Percentiles rank a stretch among this genome's conserved stretches.
Conservation (phyloP, 371 early-diverging fungal species). For the Gilbertella persicaria region DNA sequence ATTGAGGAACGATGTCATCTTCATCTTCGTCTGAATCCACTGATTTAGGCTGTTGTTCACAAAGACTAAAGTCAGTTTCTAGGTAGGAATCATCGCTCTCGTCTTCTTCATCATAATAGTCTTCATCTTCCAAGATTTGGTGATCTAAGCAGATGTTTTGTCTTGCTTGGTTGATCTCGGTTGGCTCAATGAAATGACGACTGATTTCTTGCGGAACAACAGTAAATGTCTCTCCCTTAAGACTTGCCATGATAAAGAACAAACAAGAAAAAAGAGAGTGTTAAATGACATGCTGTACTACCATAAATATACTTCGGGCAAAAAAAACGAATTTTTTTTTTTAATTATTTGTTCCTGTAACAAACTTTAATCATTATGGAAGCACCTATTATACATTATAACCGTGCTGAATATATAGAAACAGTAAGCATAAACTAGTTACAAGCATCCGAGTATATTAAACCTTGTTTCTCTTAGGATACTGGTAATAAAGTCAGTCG, state of each 20-base stretch:
- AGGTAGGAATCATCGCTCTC: not conserved
- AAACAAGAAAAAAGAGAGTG: not conserved
- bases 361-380: slow-evolving; percentile 63
- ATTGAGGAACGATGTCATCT: not conserved
- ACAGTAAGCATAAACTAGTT: slow-evolving; percentile 56
- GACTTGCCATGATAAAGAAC: not conserved
- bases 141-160: not conserved
- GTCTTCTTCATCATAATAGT: not conserved
- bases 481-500: slow-evolving; percentile 95
- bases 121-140: not conserved
- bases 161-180: not conserved
- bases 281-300: not conserved
- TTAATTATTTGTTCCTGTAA: not conserved
- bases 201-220: slow-evolving; percentile 11
- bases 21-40: not conserved
- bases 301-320: slow-evolving; percentile 6
- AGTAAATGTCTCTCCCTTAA: slow-evolving; percentile 1
- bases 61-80: not conserved
- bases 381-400: slow-evolving; percentile 61
- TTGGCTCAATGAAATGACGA: slow-evolving; percentile 8
- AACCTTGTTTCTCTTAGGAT: slow-evolving; percentile 52
- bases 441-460: not conserved
- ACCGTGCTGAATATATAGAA: slow-evolving; percentile 80
- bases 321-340: slow-evolving; percentile 9
- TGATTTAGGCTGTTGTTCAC: too few species aligned